These are phyloP conservation scores for Moniliella sp. DNA, from an alignment of 1,284 basidiomycete species.

Conservation along the genomic window DNA sequence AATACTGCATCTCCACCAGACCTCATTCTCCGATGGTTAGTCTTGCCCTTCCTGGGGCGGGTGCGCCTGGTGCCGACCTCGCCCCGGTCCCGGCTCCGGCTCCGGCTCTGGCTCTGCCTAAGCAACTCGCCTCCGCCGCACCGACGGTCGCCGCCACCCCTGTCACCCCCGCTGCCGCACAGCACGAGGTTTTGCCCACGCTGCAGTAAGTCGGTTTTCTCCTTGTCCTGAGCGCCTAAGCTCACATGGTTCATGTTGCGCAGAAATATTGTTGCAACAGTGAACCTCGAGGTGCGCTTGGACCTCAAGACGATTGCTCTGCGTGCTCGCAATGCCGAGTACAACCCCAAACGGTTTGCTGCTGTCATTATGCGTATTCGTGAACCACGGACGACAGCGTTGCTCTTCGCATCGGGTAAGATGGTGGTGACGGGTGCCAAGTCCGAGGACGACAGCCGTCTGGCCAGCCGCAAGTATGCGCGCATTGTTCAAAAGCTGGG, in stretches of 20 bases:
- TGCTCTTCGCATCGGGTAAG: constrained; percentile 98
- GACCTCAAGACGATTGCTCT: constrained; percentile 96
- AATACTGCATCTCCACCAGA: too few relatives aligned
- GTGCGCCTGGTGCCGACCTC: background rate
- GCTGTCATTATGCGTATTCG: constrained; percentile 99
- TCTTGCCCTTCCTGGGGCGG: background rate
- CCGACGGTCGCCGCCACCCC: background rate
- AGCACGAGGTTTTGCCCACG: background rate
- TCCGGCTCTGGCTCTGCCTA: background rate
- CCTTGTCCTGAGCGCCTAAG: background rate
- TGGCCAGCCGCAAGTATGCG: constrained; percentile 95
- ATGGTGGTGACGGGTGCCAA: constrained; percentile 99
- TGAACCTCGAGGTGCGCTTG: constrained; percentile 86
- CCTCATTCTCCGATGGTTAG: too few relatives aligned
- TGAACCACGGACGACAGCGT: constrained; percentile 94
- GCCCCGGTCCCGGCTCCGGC: background rate
- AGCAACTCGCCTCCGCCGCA: background rate
- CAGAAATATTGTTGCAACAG: constrained; percentile 95
- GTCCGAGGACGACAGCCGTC: constrained; percentile 85
- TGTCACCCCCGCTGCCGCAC: background rate
- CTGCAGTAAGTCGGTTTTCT: background rate
- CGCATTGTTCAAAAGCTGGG: constrained; percentile 98
- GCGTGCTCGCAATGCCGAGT: constrained; percentile 94
- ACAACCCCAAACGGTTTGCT: constrained; percentile 99
- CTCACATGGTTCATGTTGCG: background rate